Conservation (phyloP, 495 filamentous ascomycete species). For the Amphirosellinia nigrospora region DNA sequence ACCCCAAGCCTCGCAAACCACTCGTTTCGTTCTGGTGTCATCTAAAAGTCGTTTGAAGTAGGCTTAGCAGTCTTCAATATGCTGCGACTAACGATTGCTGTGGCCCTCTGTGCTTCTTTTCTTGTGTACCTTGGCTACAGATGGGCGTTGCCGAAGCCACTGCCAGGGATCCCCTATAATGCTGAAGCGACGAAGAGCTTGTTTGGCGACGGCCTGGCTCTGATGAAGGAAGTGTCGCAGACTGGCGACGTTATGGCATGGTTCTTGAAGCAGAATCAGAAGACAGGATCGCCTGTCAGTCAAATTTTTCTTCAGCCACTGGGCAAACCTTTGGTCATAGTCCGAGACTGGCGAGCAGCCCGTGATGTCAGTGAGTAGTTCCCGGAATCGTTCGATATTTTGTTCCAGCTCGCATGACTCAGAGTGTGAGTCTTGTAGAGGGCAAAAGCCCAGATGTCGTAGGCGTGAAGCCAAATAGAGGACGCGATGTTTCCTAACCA, state of each 20-base stretch:
- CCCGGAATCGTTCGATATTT: too few relatives aligned
- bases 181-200: constrained; percentile 23
- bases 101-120: constrained; percentile 2
- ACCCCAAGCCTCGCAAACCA: too few relatives aligned
- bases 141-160: constrained; percentile 23
- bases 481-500: neutral
- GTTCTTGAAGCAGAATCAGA: constrained; percentile 20
- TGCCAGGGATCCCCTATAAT: constrained; percentile 39
- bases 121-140: constrained; percentile 13
- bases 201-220: constrained; percentile 31
- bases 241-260: constrained; percentile 28
- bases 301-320: constrained; percentile 39
- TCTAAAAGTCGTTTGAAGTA: too few relatives aligned
- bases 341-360: constrained; percentile 35
- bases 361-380: constrained; percentile 30
- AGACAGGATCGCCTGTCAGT: constrained; percentile 35
- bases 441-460: neutral
- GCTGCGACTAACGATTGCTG: neutral
- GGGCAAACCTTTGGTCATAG: constrained; percentile 33
- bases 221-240: constrained; percentile 23
- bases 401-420: too few relatives aligned
- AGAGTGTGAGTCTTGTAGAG: too few relatives aligned
- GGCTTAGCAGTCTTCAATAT: neutral
- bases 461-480: neutral
- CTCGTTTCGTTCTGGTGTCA: too few relatives aligned